phyloP scores from a whole-genome alignment of 768 basidiomycete species.

The Tephrocybe sp. region DNA sequence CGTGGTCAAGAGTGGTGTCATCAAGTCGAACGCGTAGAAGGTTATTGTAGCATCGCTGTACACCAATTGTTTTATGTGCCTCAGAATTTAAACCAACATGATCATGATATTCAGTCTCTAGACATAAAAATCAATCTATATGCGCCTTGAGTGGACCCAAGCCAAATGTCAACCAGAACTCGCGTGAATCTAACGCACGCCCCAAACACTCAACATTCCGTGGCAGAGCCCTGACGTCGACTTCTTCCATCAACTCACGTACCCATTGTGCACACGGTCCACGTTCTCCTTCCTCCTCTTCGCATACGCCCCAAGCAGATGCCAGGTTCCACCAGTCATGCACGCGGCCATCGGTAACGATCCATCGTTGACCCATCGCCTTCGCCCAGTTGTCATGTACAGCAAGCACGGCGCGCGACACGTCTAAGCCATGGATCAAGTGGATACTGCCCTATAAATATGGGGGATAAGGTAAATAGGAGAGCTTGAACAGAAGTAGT shows the following conservation, averaged over 20 bases:
- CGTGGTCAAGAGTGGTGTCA: slow-evolving; percentile 32
- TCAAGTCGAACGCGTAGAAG: slow-evolving; percentile 1
- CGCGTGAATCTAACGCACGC: slow-evolving; percentile 53
- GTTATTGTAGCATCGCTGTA: background rate
- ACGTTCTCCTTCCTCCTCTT: slow-evolving; percentile 14
- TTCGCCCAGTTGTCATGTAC: slow-evolving; percentile 42
- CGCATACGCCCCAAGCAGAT: slow-evolving; percentile 42
- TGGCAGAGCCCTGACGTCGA: slow-evolving; percentile 48
- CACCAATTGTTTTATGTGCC: background rate
- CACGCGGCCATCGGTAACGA: slow-evolving; percentile 51
- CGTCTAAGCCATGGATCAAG: slow-evolving; percentile 59
- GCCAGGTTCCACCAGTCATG: slow-evolving; percentile 73
- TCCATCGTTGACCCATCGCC: slow-evolving; percentile 51
- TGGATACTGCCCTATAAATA: slow-evolving; percentile 50
- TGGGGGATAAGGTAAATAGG: background rate
- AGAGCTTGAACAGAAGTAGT: background rate
- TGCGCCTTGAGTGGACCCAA: slow-evolving; percentile 40
- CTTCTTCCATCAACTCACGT: slow-evolving; percentile 53
- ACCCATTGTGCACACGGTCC: slow-evolving; percentile 53
- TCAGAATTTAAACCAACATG: too few relatives aligned
- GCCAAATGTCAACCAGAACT: slow-evolving; percentile 54
- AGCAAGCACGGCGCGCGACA: slow-evolving; percentile 59
- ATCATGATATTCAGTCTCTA: too few relatives aligned
- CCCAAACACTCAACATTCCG: slow-evolving; percentile 46
- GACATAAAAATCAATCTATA: slow-evolving; percentile 18